phyloP scores from a whole-genome alignment of 192 early-diverging fungal genomes.

The Lunasporangiospora selenospora region DNA sequence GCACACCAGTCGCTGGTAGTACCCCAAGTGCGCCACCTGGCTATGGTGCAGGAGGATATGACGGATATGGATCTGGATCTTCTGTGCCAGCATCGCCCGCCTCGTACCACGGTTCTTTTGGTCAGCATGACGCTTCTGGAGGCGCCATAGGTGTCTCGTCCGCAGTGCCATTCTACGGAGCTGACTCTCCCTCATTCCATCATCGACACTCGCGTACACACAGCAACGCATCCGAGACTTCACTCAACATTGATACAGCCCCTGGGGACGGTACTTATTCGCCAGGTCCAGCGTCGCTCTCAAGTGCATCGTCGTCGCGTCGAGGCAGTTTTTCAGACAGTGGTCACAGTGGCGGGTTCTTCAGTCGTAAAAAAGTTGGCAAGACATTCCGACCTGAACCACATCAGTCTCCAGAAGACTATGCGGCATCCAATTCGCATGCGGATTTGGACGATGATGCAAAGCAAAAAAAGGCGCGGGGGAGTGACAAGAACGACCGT shows the following conservation, averaged over 20 bases:
- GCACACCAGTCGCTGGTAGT: conserved; percentile 17
- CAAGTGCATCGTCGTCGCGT: conserved; percentile 22
- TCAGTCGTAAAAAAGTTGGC: conserved; percentile 17
- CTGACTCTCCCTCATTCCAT: not conserved
- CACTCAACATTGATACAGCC: conserved; percentile 30
- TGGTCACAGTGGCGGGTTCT: conserved; percentile 22
- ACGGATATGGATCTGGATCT: conserved; percentile 15
- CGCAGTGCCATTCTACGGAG: conserved; percentile 22
- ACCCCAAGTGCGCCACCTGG: no score
- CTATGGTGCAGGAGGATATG: conserved; percentile 18
- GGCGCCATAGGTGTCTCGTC: no score
- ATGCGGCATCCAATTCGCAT: no score
- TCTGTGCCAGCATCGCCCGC: conserved; percentile 9
- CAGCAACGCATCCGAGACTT: conserved; percentile 40
- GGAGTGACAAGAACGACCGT: not conserved
- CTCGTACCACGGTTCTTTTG: conserved; percentile 12
- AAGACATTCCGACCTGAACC: conserved; percentile 34
- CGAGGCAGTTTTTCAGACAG: conserved; percentile 28
- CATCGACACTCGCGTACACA: conserved; percentile 24
- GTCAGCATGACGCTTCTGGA: no score
- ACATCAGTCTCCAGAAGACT: conserved; percentile 27
- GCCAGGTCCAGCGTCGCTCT: conserved; percentile 11
- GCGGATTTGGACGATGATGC: not conserved
- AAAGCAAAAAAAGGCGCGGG: conserved; percentile 1
- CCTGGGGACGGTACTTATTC: conserved; percentile 20